Conservation (phyloP, 768 basidiomycete species). For the Saitozyma sp. region DNA sequence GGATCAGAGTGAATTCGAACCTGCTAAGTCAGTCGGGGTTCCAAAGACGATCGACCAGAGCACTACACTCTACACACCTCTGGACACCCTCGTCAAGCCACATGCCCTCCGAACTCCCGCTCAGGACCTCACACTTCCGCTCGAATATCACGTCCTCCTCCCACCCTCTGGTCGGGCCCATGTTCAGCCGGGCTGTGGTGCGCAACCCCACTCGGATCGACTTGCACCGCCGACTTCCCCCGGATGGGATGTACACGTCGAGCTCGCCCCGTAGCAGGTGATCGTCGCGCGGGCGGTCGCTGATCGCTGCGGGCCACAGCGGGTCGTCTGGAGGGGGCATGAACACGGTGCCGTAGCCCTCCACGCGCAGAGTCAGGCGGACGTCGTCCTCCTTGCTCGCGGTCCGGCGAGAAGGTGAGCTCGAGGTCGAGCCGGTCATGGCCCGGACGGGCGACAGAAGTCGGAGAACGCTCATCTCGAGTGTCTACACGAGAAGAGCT, state of each 20-base stretch:
- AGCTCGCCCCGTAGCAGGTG: slow-evolving; percentile 21
- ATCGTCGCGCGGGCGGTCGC: slow-evolving; percentile 19
- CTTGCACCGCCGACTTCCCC: slow-evolving; percentile 5
- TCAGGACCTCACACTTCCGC: slow-evolving; percentile 29
- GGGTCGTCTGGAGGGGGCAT: slow-evolving; percentile 22
- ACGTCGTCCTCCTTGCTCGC: slow-evolving; percentile 1
- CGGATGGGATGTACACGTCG: slow-evolving; percentile 7
- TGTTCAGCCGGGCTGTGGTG: slow-evolving; percentile 10
- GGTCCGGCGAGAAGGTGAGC: not conserved
- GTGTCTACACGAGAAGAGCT: no score
- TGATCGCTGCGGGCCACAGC: slow-evolving; percentile 7
- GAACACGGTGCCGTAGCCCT: slow-evolving; percentile 17
- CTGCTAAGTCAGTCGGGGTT: slow-evolving; percentile 1
- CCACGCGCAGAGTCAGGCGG: slow-evolving; percentile 12
- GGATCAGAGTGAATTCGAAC: slow-evolving; percentile 38
- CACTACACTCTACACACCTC: slow-evolving; percentile 14
- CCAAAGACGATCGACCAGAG: not conserved
- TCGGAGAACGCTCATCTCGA: slow-evolving; percentile 7
- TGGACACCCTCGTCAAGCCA: slow-evolving; percentile 37
- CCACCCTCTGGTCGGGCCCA: slow-evolving; percentile 16
- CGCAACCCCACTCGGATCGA: slow-evolving; percentile 10
- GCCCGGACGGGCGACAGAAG: slow-evolving; percentile 7
- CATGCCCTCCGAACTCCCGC: slow-evolving; percentile 21
- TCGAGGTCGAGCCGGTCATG: not conserved
- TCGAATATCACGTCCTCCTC: slow-evolving; percentile 33